phyloP scores from a whole-genome alignment of 2,329 filamentous ascomycete species.

The Pseudogymnoascus destructans region DNA sequence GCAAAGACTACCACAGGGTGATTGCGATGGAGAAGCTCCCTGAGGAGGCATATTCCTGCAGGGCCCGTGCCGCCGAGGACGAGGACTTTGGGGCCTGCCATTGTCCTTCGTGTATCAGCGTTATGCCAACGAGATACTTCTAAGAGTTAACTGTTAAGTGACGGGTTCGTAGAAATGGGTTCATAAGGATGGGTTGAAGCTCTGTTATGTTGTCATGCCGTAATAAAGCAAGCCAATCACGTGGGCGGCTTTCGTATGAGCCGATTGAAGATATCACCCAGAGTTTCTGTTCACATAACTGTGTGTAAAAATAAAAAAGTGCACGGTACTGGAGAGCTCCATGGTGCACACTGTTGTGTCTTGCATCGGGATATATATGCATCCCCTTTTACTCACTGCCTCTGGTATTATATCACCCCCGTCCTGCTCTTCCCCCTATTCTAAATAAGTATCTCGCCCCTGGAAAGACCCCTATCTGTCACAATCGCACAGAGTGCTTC shows the following conservation, averaged over 20 bases:
- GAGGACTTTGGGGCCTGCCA: conserved; percentile 13
- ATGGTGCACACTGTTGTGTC: neutral
- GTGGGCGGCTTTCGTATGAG: neutral
- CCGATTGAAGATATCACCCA: conserved; percentile 1
- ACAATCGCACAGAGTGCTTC: neutral
- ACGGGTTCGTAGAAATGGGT: neutral
- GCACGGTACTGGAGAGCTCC: neutral
- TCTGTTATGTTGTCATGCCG: neutral
- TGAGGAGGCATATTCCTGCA: conserved; percentile 18
- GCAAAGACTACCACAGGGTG: conserved; percentile 19
- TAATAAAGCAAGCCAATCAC: conserved; percentile 5
- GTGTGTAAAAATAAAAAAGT: neutral
- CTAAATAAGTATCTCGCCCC: neutral
- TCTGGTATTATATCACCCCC: neutral
- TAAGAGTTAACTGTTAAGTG: neutral
- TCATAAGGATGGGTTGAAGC: neutral
- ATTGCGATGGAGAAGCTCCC: conserved; percentile 19
- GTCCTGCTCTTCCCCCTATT: no score
- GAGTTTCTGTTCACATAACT: neutral
- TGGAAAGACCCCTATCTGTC: neutral
- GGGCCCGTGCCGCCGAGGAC: conserved; percentile 18
- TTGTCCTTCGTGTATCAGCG: neutral
- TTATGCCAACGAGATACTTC: no score
- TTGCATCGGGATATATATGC: neutral
- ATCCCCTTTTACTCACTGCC: neutral